phyloP scores from a whole-genome alignment of 208 protist genomes.

The Leishmania amazonensis region DNA sequence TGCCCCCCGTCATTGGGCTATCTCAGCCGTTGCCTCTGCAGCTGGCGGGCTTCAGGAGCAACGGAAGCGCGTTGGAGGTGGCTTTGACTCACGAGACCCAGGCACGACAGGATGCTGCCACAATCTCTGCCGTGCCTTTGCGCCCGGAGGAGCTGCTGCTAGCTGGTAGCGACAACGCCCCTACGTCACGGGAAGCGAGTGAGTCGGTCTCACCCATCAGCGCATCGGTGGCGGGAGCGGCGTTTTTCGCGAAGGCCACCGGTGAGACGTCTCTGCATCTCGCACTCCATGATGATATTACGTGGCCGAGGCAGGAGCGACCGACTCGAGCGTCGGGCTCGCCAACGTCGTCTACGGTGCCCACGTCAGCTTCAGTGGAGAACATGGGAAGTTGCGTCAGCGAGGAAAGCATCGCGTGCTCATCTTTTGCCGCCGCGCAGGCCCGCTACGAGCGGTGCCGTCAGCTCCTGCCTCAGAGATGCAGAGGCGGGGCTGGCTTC shows the following conservation, averaged over 20 bases:
- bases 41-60: not conserved
- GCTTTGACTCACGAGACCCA: not conserved
- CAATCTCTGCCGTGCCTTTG: not conserved
- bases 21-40: not conserved
- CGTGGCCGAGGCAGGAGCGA: not conserved
- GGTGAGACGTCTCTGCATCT: not conserved
- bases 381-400: not conserved
- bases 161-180: too few relatives aligned
- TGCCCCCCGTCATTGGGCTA: not conserved
- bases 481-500: not conserved
- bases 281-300: not conserved
- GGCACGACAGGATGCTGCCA: not conserved
- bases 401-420: not conserved
- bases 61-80: not conserved
- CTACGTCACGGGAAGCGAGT: not conserved
- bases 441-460: conserved; percentile 22
- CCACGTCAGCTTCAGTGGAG: not conserved
- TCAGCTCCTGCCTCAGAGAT: not conserved
- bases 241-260: not conserved
- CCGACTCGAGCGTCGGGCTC: not conserved
- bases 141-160: not conserved
- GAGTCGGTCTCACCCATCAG: not conserved
- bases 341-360: not conserved
- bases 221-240: not conserved
- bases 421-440: conserved; percentile 17